A percentile compares a stretch with the other conserved stretches of the same genome.
Conservation (phyloP, 23 red algal species). For the Agarophyton chilense region DNA sequence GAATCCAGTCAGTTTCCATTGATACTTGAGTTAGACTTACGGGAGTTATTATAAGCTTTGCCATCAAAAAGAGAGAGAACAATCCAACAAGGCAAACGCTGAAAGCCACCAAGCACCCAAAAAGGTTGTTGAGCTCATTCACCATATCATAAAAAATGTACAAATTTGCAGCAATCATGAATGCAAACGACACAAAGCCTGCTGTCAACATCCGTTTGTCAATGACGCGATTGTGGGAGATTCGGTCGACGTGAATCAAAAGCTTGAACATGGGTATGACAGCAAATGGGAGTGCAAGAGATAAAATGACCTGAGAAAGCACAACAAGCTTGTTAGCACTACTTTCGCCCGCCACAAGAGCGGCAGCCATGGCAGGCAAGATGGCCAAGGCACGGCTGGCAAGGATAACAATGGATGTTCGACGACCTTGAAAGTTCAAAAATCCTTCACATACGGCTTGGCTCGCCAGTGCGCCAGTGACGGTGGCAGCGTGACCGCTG, state of each 20-base stretch:
- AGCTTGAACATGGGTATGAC: slow-evolving; percentile 84
- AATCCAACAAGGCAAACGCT: not conserved
- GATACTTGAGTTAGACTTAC: not conserved
- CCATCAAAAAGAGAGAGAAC: not conserved
- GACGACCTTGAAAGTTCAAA: slow-evolving; percentile 15
- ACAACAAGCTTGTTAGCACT: slow-evolving; percentile 79
- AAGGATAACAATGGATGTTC: slow-evolving; percentile 13
- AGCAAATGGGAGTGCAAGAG: slow-evolving; percentile 85
- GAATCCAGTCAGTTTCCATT: not conserved
- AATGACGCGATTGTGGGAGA: not conserved
- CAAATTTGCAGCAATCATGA: slow-evolving; percentile 12
- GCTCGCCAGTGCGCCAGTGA: slow-evolving; percentile 85
- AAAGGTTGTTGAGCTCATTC: not conserved
- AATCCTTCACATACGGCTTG: slow-evolving; percentile 95
- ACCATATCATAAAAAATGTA: slow-evolving; percentile 27
- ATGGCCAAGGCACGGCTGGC: slow-evolving; percentile 75
- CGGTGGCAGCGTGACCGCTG: slow-evolving; percentile 83
- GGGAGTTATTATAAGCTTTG: slow-evolving; percentile 15
- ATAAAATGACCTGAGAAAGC: slow-evolving; percentile 81
- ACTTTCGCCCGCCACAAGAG: slow-evolving; percentile 67
- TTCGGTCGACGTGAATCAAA: not conserved
- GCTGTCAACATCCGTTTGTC: slow-evolving; percentile 1
- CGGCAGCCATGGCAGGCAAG: slow-evolving; percentile 66
- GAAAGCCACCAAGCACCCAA: not conserved
- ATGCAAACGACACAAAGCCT: slow-evolving; percentile 20